Evolutionary conservation across 176 grass and related monocot species (phyloP), one percentile per base, ranked within the genome.

Genomic region (Pontederia crassipes): DNA sequence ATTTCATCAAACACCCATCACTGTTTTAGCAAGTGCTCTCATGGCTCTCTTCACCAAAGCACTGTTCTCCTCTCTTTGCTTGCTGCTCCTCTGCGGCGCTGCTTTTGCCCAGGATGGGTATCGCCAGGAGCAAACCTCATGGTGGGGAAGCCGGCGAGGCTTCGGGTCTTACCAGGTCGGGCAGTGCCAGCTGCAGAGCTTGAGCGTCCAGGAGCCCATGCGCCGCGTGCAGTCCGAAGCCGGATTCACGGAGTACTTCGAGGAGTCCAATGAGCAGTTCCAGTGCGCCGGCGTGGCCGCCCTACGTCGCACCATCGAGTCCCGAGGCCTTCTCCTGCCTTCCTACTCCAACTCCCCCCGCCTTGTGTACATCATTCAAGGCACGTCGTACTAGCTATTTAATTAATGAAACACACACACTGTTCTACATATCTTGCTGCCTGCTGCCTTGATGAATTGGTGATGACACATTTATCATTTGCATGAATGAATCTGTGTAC

Each of bases 321-420:
- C 82, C 1, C 64, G 67, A 58, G 82, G 82, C 26, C 76, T 85
- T 70, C 28, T 65, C 26, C 13, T 79, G 10, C 82, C 82, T 17
- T 57, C 71, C 4, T 79, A 71, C 35, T 45, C 60, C 17, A 85
- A 66, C 55, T 15, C 81, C 46, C 76, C 67, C 14, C 52, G 54
- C 54, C 67, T 85, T 15, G 60, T 79, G 29, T 85, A 85, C 45
- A 67, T 85, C 12, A 67, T 75, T 28, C 76, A 85, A 76, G 82
- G 76, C 29, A 45, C 28, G 11, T 17, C 15, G 8, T 24, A 24
- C 20, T 24, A 24, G 20, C 20, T 24, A 24, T 24, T 24, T 24
- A 40, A 40, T 1, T 40, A 40, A 40, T 40, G 6, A 40, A 40
- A 40, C 32, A 40, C 6, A 40, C 20, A 24, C 20, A 24, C 20